A percentile compares a stretch with the other conserved stretches of the same genome.
Conservation (phyloP, 2,329 filamentous ascomycete genomes). For the Neofusicoccum kwambonambiense region DNA sequence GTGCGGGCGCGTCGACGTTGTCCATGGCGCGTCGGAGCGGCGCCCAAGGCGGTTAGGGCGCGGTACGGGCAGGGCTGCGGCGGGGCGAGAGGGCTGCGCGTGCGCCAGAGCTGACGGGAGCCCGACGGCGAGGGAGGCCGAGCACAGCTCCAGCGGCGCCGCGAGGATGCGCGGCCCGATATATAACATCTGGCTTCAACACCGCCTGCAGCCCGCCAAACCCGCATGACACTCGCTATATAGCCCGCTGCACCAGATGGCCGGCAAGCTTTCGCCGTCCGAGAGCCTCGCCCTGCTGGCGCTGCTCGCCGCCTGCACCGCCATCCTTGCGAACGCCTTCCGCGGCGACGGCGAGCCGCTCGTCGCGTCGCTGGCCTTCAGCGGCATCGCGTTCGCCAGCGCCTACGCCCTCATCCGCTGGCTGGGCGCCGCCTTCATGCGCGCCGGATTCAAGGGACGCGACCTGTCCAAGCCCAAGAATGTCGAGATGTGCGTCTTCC, state of each 20-base stretch:
- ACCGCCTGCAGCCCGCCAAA: background rate
- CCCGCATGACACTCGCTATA: slow-evolving; percentile 9
- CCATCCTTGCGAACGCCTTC: slow-evolving; percentile 77
- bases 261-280: slow-evolving; percentile 46
- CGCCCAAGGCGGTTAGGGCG: background rate
- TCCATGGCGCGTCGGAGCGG: slow-evolving; percentile 7
- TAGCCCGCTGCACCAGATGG: slow-evolving; percentile 23
- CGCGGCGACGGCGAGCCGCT: slow-evolving; percentile 84
- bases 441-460: slow-evolving; percentile 81
- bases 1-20: slow-evolving; percentile 7
- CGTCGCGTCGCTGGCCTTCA: slow-evolving; percentile 83
- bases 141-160: background rate
- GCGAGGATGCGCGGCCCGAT: slow-evolving; percentile 10
- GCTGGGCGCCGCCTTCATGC: slow-evolving; percentile 87
- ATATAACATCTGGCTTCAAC: slow-evolving; percentile 16
- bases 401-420: slow-evolving; percentile 87
- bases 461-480: slow-evolving; percentile 79
- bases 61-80: background rate
- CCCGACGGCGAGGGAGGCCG: background rate
- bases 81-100: background rate
- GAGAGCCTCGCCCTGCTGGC: slow-evolving; percentile 60
- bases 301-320: slow-evolving; percentile 67
- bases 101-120: background rate
- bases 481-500: slow-evolving; percentile 65
- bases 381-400: slow-evolving; percentile 76